Evolutionary conservation across 2,329 filamentous ascomycete species (phyloP).

Genomic region (Calycina marina): DNA sequence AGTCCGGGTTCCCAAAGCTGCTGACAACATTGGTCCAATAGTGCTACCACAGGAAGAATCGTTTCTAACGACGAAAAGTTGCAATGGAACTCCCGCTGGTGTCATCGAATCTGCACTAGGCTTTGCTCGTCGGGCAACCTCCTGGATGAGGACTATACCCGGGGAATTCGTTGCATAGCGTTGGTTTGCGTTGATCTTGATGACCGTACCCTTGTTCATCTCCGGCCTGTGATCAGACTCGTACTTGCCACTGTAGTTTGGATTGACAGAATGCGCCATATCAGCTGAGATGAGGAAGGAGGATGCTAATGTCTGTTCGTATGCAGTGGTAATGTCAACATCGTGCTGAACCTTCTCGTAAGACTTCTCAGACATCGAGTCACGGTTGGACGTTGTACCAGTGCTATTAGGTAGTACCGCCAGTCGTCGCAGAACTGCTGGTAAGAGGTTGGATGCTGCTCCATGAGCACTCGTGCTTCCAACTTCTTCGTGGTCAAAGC

Average conservation of each 20-base stretch:
- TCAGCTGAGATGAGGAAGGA: constrained; percentile 94
- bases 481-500: constrained; percentile 97
- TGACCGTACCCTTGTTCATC: constrained; percentile 92
- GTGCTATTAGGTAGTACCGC: constrained; percentile 51
- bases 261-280: constrained; percentile 94
- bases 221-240: constrained; percentile 80
- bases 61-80: constrained; percentile 92
- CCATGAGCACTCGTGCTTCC: constrained; percentile 86
- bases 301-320: constrained; percentile 79
- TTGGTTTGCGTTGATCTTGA: constrained; percentile 97
- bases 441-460: constrained; percentile 82
- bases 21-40: constrained; percentile 92
- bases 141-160: constrained; percentile 82
- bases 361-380: constrained; percentile 42
- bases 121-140: constrained; percentile 54
- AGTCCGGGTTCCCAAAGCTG: constrained; percentile 73
- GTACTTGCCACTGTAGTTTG: constrained; percentile 88
- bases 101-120: constrained; percentile 30
- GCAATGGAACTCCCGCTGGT: constrained; percentile 63
- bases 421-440: constrained; percentile 72
- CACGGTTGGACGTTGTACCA: constrained; percentile 19
- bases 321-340: constrained; percentile 59
- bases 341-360: constrained; percentile 43
- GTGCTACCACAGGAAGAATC: constrained; percentile 91
- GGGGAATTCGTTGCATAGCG: constrained; percentile 94